These are phyloP conservation scores for Didymella glomerata DNA, from an alignment of 2,329 filamentous ascomycete species.

Conservation along the genomic window DNA sequence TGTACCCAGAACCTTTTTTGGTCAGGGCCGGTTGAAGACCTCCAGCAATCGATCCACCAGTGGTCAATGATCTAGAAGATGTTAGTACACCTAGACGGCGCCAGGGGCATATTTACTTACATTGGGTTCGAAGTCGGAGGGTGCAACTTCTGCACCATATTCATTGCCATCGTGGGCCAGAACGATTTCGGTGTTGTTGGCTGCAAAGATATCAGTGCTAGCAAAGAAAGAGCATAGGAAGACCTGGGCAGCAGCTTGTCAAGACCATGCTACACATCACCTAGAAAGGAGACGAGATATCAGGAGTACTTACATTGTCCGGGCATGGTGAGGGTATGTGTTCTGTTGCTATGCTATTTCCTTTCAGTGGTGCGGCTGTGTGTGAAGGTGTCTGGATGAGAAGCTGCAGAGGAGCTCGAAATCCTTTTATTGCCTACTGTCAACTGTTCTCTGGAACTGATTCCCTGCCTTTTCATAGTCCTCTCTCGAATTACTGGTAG, in stretches of 20 bases:
- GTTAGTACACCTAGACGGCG: neutral
- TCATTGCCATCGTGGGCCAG: no score
- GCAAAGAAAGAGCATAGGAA: neutral
- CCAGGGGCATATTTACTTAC: neutral
- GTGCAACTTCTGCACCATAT: neutral
- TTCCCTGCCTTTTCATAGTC: neutral
- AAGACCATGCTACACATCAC: neutral
- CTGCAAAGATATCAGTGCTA: neutral
- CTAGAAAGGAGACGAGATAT: neutral
- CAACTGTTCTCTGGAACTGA: neutral
- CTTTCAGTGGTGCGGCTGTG: neutral
- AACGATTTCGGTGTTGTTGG: neutral
- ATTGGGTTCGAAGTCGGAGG: neutral
- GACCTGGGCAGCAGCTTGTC: neutral
- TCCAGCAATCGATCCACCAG: slow-evolving; percentile 2
- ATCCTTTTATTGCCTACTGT: neutral
- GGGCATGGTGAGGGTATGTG: slow-evolving; percentile 1
- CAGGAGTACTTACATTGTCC: neutral
- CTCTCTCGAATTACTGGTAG: neutral
- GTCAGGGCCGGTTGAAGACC: neutral
- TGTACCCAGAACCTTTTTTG: neutral
- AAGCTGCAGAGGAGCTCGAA: neutral
- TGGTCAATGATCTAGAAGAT: neutral
- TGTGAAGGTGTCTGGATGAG: neutral
- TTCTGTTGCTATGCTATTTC: neutral